phyloP scores from a whole-genome alignment of 495 filamentous ascomycete species.

The Polyplosphaeria fusca region DNA sequence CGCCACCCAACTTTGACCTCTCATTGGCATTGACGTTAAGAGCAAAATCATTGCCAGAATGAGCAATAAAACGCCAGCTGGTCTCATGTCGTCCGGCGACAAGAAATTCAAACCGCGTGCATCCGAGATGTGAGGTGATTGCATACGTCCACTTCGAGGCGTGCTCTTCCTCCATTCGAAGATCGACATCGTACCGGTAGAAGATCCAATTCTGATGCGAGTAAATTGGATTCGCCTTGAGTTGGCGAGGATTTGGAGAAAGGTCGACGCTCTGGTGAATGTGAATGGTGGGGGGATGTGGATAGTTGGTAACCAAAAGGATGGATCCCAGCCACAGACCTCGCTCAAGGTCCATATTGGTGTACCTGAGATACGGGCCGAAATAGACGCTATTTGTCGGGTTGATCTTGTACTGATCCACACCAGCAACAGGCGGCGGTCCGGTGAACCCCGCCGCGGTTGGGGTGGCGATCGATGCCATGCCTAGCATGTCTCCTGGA shows the following conservation, averaged over 20 bases:
- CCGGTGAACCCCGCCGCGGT: slow-evolving; percentile 70
- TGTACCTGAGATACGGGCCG: slow-evolving; percentile 90
- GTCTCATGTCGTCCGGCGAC: slow-evolving; percentile 87
- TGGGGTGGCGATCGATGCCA: slow-evolving; percentile 65
- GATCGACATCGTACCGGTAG: slow-evolving; percentile 90
- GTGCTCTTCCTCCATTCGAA: slow-evolving; percentile 79
- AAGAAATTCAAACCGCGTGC: slow-evolving; percentile 96
- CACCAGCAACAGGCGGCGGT: slow-evolving; percentile 79
- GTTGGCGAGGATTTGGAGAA: slow-evolving; percentile 82
- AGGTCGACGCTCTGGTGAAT: slow-evolving; percentile 88
- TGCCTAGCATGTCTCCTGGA: slow-evolving; percentile 71
- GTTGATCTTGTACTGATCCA: slow-evolving; percentile 87
- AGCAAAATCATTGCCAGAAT: slow-evolving; percentile 92
- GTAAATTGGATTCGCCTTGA: slow-evolving; percentile 79
- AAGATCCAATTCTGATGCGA: slow-evolving; percentile 92
- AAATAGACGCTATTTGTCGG: slow-evolving; percentile 99
- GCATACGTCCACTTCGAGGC: slow-evolving; percentile 97
- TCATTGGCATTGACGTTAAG: slow-evolving; percentile 82
- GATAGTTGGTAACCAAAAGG: slow-evolving; percentile 80
- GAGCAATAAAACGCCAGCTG: slow-evolving; percentile 95
- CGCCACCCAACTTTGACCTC: slow-evolving; percentile 75
- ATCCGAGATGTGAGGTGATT: slow-evolving; percentile 93
- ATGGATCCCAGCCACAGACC: slow-evolving; percentile 86
- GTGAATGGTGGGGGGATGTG: slow-evolving; percentile 95
- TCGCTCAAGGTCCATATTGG: slow-evolving; percentile 93